These are phyloP conservation scores for Cytidiella melzeri DNA, from an alignment of 768 basidiomycete species.

Conservation along the genomic window DNA sequence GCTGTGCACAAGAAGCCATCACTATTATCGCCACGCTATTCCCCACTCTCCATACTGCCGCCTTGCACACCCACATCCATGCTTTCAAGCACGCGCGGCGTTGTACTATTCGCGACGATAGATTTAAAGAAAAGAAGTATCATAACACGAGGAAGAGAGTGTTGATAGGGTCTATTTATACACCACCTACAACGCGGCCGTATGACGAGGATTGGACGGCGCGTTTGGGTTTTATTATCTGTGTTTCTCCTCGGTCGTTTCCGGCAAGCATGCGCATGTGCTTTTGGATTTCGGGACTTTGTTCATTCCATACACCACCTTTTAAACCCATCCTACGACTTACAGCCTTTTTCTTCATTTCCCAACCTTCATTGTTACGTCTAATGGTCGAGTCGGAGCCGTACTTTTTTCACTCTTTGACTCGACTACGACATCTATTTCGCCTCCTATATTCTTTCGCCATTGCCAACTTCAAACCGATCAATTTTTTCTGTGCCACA, in stretches of 20 bases:
- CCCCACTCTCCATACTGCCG: slow-evolving; percentile 11
- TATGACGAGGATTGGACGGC: slow-evolving; percentile 21
- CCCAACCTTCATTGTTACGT: slow-evolving; percentile 12
- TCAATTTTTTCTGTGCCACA: slow-evolving; percentile 1
- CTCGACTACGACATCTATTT: background rate
- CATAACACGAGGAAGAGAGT: slow-evolving; percentile 19
- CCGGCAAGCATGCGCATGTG: slow-evolving; percentile 25
- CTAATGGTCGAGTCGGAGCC: slow-evolving; percentile 5
- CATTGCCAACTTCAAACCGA: background rate
- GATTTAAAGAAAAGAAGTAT: slow-evolving; percentile 21
- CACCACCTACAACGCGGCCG: slow-evolving; percentile 16
- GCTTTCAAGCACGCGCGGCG: slow-evolving; percentile 16
- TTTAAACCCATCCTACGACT: slow-evolving; percentile 1
- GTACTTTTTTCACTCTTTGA: slow-evolving; percentile 8
- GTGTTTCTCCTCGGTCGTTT: slow-evolving; percentile 23
- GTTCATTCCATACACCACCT: slow-evolving; percentile 14
- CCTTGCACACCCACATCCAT: background rate
- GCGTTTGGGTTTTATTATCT: slow-evolving; percentile 22
- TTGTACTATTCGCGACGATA: slow-evolving; percentile 23
- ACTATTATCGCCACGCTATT: slow-evolving; percentile 12
- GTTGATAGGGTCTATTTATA: slow-evolving; percentile 21
- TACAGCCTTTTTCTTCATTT: slow-evolving; percentile 13
- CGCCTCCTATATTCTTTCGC: background rate
- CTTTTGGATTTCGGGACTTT: slow-evolving; percentile 38
- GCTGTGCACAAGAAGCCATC: background rate